Conservation (phyloP, 352 stramenopile species). For the Globisporangium splendens region DNA sequence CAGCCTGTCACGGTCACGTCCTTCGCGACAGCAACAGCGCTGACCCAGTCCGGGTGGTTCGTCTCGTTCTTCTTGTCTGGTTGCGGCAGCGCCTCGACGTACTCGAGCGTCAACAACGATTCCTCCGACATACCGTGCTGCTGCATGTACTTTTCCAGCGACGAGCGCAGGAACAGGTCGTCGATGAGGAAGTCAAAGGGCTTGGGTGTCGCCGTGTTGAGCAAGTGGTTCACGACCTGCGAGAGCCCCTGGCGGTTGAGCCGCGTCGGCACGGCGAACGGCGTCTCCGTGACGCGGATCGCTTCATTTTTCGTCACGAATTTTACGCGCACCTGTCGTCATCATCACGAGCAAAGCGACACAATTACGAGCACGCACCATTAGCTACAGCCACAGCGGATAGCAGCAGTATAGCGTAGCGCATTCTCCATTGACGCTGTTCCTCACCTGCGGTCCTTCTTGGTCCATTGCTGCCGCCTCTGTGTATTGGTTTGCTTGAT, state of each 20-base stretch:
- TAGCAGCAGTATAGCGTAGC: background rate
- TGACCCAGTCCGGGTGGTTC: conserved; percentile 87
- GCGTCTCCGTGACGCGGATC: conserved; percentile 87
- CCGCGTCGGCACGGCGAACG: conserved; percentile 81
- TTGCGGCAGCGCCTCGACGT: conserved; percentile 78
- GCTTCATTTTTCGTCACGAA: conserved; percentile 87
- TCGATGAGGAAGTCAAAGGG: conserved; percentile 89
- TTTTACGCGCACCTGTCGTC: conserved; percentile 77
- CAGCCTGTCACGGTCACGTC: conserved; percentile 74
- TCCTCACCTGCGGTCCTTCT: conserved; percentile 31
- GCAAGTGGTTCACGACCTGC: conserved; percentile 88
- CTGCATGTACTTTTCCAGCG: conserved; percentile 75
- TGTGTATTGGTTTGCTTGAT: no score
- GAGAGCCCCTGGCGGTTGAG: conserved; percentile 81
- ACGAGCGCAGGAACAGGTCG: conserved; percentile 66
- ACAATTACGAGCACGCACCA: background rate
- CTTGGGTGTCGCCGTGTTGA: conserved; percentile 49
- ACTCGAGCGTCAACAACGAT: conserved; percentile 84
- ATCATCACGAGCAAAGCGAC: background rate
- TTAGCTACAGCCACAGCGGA: no score
- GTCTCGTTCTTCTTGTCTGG: conserved; percentile 60
- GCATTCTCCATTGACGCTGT: background rate
- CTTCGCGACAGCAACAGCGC: conserved; percentile 47
- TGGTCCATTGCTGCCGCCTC: conserved; percentile 21
- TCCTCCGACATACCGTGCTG: conserved; percentile 70